Base-by-base conservation (phyloP, 2,329 filamentous ascomycete species). In the Aspergillus novoparasiticus region DNA sequence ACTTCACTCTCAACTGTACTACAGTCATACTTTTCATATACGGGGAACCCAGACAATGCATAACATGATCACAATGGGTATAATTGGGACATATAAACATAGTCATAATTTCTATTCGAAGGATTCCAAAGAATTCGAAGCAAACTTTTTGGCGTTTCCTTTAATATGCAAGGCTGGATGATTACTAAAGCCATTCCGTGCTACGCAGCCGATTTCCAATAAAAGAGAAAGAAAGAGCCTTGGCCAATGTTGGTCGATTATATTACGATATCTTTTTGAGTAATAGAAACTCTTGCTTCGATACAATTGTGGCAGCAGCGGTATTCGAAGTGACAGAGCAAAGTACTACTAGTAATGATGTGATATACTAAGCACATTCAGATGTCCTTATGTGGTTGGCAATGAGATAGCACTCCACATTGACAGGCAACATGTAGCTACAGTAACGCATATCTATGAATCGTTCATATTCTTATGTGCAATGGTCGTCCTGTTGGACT, bases 381-480 rank as follows among this genome's bases (percentile, higher is more conserved):
- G 64, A 57, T 65, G 60, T 51, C 62, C 55, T 6, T 65, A 65
- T 28, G 14, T 23, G 2, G 61, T 51, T 11, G 59, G 60, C 0
- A 60, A 55, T 26, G 34, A 26, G 10, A 59, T 64, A 19, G 43
- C 26, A 6, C 8, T 64, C 19, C 46, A 60, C 21, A 2, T 65
- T 26, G 41, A 50, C 26, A 50, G 16, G 26, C 26, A 50, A 30
- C 26, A 57, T 21, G 26, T 3, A 32, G 65, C 58, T 43, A 64
- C 6, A 36, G 63, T 67, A 41, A 59, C 63, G n/a, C 34, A 64
- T 23, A 41, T 65, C 23, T 66, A 69, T 51, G 64, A 66, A 48
- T 56, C 61, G 21, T 65, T 66, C 53, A 62, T 61, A 5, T 59
- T 69, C 19, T 70, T 66, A 19, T 68, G 43, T 60, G 59, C 58